These are phyloP conservation scores for Haematococcus sp. DNA, from an alignment of 139 green algal genomes.

Conservation along the genomic window DNA sequence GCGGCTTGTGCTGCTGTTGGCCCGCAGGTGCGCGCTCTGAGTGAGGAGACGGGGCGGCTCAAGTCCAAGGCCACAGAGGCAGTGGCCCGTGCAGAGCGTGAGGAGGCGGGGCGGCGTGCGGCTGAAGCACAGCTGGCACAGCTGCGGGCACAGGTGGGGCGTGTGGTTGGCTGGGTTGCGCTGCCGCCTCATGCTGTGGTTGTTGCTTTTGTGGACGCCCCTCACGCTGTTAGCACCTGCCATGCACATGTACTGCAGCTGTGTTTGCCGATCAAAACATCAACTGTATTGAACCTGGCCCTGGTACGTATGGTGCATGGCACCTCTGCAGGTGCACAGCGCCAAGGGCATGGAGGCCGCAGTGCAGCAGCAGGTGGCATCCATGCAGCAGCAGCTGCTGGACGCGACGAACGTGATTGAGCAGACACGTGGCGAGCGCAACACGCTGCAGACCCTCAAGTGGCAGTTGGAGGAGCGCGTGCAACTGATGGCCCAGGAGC, in stretches of 20 bases:
- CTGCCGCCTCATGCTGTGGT: too few species aligned
- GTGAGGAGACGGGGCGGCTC: conserved; percentile 25
- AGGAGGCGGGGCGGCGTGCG: conserved; percentile 18
- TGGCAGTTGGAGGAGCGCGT: conserved; percentile 30
- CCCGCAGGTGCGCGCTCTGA: conserved; percentile 27
- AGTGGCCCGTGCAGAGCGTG: conserved; percentile 12
- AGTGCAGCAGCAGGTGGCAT: not conserved
- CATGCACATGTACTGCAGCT: too few species aligned
- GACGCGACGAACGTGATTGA: not conserved
- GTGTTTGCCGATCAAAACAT: too few species aligned
- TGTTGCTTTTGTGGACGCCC: too few species aligned
- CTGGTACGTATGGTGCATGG: not conserved
- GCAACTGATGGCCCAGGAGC: conserved; percentile 19
- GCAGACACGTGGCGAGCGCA: not conserved
- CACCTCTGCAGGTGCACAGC: not conserved
- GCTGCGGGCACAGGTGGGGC: conserved; percentile 16
- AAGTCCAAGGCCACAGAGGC: conserved; percentile 22
- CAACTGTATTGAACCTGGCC: too few species aligned
- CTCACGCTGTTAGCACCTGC: too few species aligned
- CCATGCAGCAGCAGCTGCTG: not conserved
- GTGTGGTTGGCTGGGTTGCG: too few species aligned
- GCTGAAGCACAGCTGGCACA: conserved; percentile 15
- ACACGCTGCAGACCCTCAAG: conserved; percentile 18
- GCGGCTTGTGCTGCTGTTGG: too few species aligned
- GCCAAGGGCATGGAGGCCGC: not conserved